Conservation (phyloP, 345 rosid genomes). For the Garcia nutans region DNA sequence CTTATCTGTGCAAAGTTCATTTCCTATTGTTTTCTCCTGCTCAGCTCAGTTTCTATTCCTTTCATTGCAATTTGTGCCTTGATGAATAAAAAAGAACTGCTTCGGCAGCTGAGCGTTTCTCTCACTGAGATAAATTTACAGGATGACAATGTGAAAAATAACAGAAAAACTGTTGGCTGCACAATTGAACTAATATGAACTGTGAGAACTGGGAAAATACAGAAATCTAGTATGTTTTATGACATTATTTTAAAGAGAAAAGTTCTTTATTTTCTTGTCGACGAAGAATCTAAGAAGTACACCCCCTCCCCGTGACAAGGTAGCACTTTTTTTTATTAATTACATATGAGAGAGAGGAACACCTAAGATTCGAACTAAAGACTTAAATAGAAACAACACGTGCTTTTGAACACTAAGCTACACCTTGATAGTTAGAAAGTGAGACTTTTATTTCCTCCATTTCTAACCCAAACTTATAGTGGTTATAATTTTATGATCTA, state of each 20-base stretch:
- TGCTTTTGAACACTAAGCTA: too few species aligned
- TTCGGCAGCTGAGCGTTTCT: not conserved
- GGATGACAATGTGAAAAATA: not conserved
- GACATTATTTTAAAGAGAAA: not conserved
- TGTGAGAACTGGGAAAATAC: not conserved
- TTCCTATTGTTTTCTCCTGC: constrained; percentile 8
- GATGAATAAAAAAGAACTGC: not conserved
- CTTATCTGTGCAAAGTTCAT: not conserved
- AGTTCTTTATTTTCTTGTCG: not conserved
- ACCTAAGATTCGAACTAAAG: too few species aligned
- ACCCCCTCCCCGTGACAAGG: too few species aligned
- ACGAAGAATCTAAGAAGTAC: not conserved
- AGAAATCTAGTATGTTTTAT: not conserved
- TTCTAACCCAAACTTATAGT: not conserved
- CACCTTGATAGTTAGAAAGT: too few species aligned
- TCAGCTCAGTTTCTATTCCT: constrained; percentile 1
- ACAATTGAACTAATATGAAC: not conserved
- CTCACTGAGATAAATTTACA: not conserved
- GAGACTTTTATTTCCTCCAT: too few species aligned
- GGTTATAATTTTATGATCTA: too few species aligned
- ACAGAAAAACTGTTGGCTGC: not conserved
- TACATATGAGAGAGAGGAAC: too few species aligned
- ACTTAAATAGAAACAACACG: too few species aligned
- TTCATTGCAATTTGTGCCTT: not conserved
- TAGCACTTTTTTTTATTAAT: too few species aligned